phyloP scores from a whole-genome alignment of 2,329 filamentous ascomycete species.

The Paecilomyces sp. region DNA sequence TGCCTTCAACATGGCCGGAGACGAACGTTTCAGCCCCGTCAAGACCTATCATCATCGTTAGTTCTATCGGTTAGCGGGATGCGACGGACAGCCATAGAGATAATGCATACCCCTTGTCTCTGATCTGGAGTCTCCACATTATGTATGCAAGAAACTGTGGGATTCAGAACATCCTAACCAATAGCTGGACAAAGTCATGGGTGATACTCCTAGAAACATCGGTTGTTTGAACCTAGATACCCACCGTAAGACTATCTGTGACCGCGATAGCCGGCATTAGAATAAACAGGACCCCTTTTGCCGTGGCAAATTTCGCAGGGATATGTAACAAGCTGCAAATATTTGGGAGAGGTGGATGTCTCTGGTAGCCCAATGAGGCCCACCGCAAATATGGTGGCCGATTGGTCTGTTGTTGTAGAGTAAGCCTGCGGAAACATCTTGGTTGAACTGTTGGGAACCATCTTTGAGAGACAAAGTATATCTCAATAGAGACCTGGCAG shows the following conservation, averaged over 20 bases:
- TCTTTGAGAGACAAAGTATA: too few species aligned
- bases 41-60: neutral
- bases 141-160: neutral
- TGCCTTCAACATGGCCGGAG: neutral
- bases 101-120: neutral
- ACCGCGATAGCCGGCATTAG: neutral
- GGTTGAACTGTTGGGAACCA: too few species aligned
- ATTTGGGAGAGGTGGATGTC: neutral
- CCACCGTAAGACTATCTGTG: neutral
- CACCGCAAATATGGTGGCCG: neutral
- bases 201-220: neutral
- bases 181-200: neutral
- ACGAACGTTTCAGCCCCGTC: neutral
- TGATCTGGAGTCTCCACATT: neutral
- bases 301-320: neutral
- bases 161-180: neutral
- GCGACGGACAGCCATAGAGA: neutral
- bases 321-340: neutral
- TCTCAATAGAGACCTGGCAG: neutral
- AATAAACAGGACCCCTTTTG: neutral
- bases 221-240: neutral
- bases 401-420: neutral
- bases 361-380: neutral
- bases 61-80: neutral
- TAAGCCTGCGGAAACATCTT: too few species aligned